Evolutionary conservation across 2,329 filamentous ascomycete genomes (phyloP).

Genomic region (Tricladium varicosporioides): DNA sequence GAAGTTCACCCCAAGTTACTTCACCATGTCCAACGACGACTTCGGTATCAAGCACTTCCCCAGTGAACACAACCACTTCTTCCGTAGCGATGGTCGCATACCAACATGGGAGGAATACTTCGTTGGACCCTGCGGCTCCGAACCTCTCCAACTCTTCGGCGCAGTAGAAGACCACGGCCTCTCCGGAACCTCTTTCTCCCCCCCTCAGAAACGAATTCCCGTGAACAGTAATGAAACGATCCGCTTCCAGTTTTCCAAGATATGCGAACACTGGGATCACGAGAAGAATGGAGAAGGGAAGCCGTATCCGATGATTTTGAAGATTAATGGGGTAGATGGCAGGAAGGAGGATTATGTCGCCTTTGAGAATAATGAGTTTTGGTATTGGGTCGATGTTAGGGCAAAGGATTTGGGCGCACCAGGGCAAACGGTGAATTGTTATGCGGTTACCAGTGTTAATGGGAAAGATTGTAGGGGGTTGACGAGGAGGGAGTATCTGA

Average conservation of each 20-base stretch:
- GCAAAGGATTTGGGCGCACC: constrained; percentile 63
- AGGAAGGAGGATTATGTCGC: constrained; percentile 66
- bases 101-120: constrained; percentile 82
- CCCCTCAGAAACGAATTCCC: constrained; percentile 56
- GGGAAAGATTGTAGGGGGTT: constrained; percentile 35
- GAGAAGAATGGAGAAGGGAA: constrained; percentile 63
- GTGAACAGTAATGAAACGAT: constrained; percentile 59
- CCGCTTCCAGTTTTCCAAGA: constrained; percentile 76
- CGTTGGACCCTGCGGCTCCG: constrained; percentile 54
- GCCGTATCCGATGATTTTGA: constrained; percentile 68
- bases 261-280: constrained; percentile 83
- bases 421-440: constrained; percentile 66
- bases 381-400: constrained; percentile 78
- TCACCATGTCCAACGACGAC: constrained; percentile 66
- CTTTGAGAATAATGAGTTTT: constrained; percentile 73
- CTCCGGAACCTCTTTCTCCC: constrained; percentile 58
- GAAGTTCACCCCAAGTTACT: constrained; percentile 63
- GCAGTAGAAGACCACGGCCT: constrained; percentile 50
- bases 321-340: constrained; percentile 64
- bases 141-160: constrained; percentile 45
- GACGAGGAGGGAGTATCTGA: constrained; percentile 27
- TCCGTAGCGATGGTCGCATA: constrained; percentile 66
- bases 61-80: constrained; percentile 64
- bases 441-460: constrained; percentile 52
- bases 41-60: constrained; percentile 85